Base-by-base conservation (phyloP, 2,329 filamentous ascomycete genomes). In the Colletotrichum plurivorum region DNA sequence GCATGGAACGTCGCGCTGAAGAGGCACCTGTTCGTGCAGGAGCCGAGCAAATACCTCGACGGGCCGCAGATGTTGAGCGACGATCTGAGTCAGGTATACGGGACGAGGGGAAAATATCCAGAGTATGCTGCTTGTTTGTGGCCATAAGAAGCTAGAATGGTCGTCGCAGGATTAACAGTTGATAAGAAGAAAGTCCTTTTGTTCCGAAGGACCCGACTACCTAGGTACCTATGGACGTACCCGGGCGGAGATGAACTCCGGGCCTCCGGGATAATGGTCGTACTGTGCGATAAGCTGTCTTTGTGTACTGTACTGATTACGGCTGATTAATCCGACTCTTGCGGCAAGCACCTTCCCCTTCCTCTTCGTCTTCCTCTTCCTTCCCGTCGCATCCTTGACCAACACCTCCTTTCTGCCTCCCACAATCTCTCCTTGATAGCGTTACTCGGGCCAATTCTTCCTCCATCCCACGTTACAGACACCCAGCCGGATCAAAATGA, bases 1-100 rank as follows among this genome's bases (percentile, higher is more conserved):
- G 74, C 77, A 5, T 79, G 77, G 77, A 78, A 73, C 39, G 71
- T 79, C 15, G 77, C 77, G 5, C 66, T 78, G 63, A 75, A 75
- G 48, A 73, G 77, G 48, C 77, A 78, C 63, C 25, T 66, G 20
- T 48, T 69, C 39, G 22, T 39, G 13, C 18, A 45, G 43, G 43
- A 49, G 16, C 52, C 18, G 25, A 39, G 31, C 15, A 45, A n/a
- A 3, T 20, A 39, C 10, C 16, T 51, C 6, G 27, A 52, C 10
- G 62, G 43, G 4, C 49, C 62, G 13, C 66, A 51, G 41, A 55
- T 65, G 55, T n/a, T 60, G 15, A 56, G 51, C 45, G 62, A 66
- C 18, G 43, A 66, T 10, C 5, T 56, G 4, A 69, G 55, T 25
- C 61, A 66, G 36, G 46, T 69, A 2, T 59, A 60, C 1, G 66